Base-by-base conservation (phyloP, 768 basidiomycete species). In the Mycena venus region DNA sequence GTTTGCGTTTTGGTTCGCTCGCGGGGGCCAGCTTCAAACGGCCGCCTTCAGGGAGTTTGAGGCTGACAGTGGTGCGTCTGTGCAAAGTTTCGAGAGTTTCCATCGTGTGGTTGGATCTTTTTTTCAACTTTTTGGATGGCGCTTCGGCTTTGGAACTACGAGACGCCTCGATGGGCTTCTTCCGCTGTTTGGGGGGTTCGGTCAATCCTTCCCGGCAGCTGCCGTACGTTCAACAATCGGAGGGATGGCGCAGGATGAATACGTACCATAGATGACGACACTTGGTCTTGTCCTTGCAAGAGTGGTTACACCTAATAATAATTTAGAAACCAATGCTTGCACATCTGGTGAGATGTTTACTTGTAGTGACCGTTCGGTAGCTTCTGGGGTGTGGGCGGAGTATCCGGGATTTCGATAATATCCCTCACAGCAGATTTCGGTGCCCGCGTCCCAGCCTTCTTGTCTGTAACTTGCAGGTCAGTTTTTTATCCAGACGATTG, bases 251-350 rank as follows among this genome's bases (percentile, higher is more conserved):
- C 19, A 58, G 19, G 8, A 36, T n/a, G 19, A 58, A 31, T 29
- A 73, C 85, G 75, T 75, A 95, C 95, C 95, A 96, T 38, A 92
- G 80, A 84, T 96, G 95, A 29, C 92, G 89, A 79, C 95, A 96
- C 53, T 85, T 87, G 6, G 85, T 83, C 82, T 95, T 96, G 78
- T 95, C 91, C 80, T 93, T 94, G 87, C 95, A 96, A 25, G 88
- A 62, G 77, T 96, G 95, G 76, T 94, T 94, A 79, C 95, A 96
- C 62, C 94, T 95, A 67, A 34, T 5, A n/a, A 55, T 31, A 29
- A 14, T 67, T 47, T 21, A 36, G 40, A n/a, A 21, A 61, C n/a
- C 55, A 61, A 40, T 21, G 29, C 19, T 29, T 9, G 32, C 6
- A 3, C 7, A 9, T 12, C 49, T 53, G 47, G 38, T 47, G 69